Base-by-base conservation (phyloP, 1,284 basidiomycete species). In the Gastroboletus turbinatus region DNA sequence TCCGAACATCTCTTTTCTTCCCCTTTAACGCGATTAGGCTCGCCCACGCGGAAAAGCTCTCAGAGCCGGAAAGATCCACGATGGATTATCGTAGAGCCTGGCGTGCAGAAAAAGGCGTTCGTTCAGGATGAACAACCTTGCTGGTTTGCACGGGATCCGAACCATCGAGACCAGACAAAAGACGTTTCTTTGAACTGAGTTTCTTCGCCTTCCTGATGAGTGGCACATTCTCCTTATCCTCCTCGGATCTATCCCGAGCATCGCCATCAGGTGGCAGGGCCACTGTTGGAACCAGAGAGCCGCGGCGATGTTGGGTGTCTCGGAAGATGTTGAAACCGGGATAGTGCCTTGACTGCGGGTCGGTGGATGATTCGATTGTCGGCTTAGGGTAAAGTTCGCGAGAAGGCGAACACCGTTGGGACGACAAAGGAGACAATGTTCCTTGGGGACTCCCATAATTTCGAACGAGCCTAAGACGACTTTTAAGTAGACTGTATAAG, bases 311-410 rank as follows among this genome's bases (percentile, higher is more conserved):
- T 63, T 80, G 75, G 13, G 75, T 64, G 66, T 90, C 87, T 60
- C 74, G 78, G 66, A 81, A 78, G 44, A 90, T 77, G 52, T 76
- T 72, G 63, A 91, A 91, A 17, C 88, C 88, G 10, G 88, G 88
- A 67, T 88, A 88, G 64, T 90, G 89, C 35, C 78, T 74, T 11
- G 87, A 88, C 47, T 80, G 76, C 8, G 79, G 79, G 64, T 87
- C 79, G 42, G 74, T 69, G 23, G 73, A 74, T 17, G 75, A 74
- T 17, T 69, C 53, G 75, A 76, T 55, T 78, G 78, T 74, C 10
- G 53, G 48, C 17, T 52, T 56, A 11, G 52, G 52, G 78, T 64
- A 50, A 70, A 55, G 23, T 66, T 67, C 46, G 61, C 65, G 55
- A 44, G 55, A 47, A n/a, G 59, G 53, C 45, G 65, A 63, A 39